Evolutionary conservation across 176 grass and related monocot genomes (phyloP).

Genomic region (Phoenix dactylifera): DNA sequence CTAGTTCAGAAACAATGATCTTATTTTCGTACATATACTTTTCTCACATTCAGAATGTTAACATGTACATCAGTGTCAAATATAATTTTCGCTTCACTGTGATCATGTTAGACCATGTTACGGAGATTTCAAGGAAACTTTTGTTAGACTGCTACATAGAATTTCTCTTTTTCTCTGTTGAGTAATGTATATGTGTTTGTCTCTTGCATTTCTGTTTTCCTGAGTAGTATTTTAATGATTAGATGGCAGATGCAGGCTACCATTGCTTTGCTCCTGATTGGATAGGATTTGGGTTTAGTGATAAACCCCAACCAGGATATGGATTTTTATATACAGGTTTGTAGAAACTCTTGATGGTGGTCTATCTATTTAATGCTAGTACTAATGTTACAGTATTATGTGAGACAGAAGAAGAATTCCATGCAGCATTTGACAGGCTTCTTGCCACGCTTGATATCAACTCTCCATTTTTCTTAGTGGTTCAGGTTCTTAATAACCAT

Average conservation of each 20-base stretch:
- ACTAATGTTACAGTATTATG: not conserved
- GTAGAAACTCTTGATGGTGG: slow-evolving; percentile 9
- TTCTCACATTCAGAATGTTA: no score
- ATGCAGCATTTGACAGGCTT: slow-evolving; percentile 71
- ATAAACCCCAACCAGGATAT: slow-evolving; percentile 92
- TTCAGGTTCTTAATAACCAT: slow-evolving; percentile 53
- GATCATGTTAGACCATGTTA: no score
- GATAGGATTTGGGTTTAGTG: slow-evolving; percentile 98
- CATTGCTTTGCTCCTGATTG: slow-evolving; percentile 93
- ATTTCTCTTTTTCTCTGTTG: not conserved
- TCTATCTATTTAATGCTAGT: not conserved
- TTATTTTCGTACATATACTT: no score
- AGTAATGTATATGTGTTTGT: not conserved
- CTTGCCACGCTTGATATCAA: slow-evolving; percentile 54
- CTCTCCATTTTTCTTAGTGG: slow-evolving; percentile 73
- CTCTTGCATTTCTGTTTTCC: slow-evolving; percentile 16
- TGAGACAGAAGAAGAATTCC: slow-evolving; percentile 81
- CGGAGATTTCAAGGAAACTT: no score
- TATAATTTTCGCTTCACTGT: no score
- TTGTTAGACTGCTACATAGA: not conserved
- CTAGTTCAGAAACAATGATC: no score
- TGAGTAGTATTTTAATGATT: slow-evolving; percentile 35
- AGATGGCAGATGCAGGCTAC: slow-evolving; percentile 84
- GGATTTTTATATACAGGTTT: slow-evolving; percentile 84
- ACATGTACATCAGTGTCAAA: no score